phyloP scores from a whole-genome alignment of 1,284 basidiomycete species.

The Tylopilus sp. region DNA sequence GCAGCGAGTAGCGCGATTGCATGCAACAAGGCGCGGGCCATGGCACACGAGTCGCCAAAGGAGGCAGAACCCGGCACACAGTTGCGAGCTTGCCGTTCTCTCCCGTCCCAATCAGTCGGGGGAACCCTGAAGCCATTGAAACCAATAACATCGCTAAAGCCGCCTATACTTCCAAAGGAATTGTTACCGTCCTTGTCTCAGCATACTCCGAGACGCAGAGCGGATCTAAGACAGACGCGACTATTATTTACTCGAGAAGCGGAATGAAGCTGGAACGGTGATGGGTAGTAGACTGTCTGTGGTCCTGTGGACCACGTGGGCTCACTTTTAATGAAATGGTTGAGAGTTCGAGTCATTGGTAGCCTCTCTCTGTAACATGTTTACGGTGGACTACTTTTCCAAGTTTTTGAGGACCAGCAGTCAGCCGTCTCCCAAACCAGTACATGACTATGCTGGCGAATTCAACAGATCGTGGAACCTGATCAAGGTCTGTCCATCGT shows the following conservation, averaged over 20 bases:
- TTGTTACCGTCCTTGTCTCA: slow-evolving; percentile 13
- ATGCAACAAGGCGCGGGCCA: not conserved
- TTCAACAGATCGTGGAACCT: slow-evolving; percentile 71
- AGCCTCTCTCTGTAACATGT: not conserved
- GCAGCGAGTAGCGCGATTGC: slow-evolving; percentile 5
- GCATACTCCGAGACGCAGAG: slow-evolving; percentile 3
- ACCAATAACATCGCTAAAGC: slow-evolving; percentile 37
- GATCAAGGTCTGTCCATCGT: slow-evolving; percentile 53
- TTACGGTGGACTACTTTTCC: slow-evolving; percentile 76
- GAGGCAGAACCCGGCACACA: not conserved
- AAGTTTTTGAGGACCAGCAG: slow-evolving; percentile 63
- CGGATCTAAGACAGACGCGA: slow-evolving; percentile 21
- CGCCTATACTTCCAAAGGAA: slow-evolving; percentile 34
- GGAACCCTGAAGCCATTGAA: slow-evolving; percentile 30
- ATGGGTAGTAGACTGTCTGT: not conserved
- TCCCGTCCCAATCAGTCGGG: slow-evolving; percentile 1
- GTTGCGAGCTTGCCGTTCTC: slow-evolving; percentile 11
- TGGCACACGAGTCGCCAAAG: not conserved
- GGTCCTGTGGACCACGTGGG: slow-evolving; percentile 21
- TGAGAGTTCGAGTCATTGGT: too few species aligned
- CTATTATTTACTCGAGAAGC: slow-evolving; percentile 16
- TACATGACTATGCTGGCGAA: slow-evolving; percentile 63
- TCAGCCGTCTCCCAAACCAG: slow-evolving; percentile 49
- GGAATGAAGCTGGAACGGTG: not conserved
- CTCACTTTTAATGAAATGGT: too few species aligned